A percentile compares a stretch with the other conserved stretches of the same genome.
These are phyloP conservation scores for Athelia psychrophila DNA, from an alignment of 1,284 basidiomycete species.

Conservation along the genomic window DNA sequence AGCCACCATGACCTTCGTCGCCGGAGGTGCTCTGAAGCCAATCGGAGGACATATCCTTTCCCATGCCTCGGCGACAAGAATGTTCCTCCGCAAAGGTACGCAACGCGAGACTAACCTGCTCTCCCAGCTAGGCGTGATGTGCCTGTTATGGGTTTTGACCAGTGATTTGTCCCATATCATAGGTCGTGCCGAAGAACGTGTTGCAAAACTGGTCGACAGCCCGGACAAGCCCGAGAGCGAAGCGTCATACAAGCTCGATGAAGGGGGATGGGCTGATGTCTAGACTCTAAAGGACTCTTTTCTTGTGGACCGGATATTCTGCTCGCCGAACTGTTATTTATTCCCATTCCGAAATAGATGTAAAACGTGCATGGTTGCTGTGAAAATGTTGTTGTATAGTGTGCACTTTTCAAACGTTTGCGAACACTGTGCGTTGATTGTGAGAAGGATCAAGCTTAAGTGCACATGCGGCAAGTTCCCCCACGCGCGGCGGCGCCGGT, in stretches of 20 bases:
- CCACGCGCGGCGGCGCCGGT: no score
- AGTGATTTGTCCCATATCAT: slow-evolving; percentile 1
- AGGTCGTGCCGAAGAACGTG: slow-evolving; percentile 92
- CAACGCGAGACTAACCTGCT: slow-evolving; percentile 6
- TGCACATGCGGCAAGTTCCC: no score
- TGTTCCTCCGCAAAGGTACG: slow-evolving; percentile 85
- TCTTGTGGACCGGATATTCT: not conserved
- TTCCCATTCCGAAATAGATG: not conserved
- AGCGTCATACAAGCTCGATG: slow-evolving; percentile 87
- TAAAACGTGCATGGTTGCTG: no score
- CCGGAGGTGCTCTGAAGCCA: slow-evolving; percentile 82
- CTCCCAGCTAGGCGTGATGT: slow-evolving; percentile 24
- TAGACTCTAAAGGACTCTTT: slow-evolving; percentile 24
- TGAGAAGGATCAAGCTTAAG: no score
- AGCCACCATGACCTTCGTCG: slow-evolving; percentile 92
- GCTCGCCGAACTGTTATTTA: not conserved
- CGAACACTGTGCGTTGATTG: no score
- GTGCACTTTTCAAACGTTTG: no score
- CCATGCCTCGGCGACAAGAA: slow-evolving; percentile 81
- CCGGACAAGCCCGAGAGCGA: slow-evolving; percentile 91
- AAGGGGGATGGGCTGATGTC: slow-evolving; percentile 82
- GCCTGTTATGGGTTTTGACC: not conserved
- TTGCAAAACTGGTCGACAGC: slow-evolving; percentile 93
- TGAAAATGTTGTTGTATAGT: no score
- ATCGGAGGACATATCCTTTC: slow-evolving; percentile 87